A percentile compares a stretch with the other conserved stretches of the same genome.
phyloP scores from a whole-genome alignment of 257 asterid genomes.

The Solanum stenotomum region DNA sequence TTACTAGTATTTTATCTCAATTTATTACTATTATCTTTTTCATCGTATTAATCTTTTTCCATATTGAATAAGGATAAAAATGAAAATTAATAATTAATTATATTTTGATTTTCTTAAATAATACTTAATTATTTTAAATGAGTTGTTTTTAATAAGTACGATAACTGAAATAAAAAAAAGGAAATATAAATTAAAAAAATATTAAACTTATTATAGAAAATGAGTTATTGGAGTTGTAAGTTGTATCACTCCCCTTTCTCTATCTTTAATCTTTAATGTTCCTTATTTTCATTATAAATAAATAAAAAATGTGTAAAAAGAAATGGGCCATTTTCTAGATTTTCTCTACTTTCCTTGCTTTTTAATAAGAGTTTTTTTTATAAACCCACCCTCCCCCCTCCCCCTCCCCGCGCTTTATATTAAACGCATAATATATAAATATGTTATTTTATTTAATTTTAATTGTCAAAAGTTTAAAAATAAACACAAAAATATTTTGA shows the following conservation, averaged over 20 bases:
- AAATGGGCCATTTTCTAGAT: slow-evolving; percentile 44
- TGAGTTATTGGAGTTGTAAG: not conserved
- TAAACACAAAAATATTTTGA: not conserved
- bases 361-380: slow-evolving; percentile 13
- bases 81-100: not conserved
- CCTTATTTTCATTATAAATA: slow-evolving; percentile 7
- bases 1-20: not conserved
- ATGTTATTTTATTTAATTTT: not conserved
- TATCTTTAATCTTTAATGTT: slow-evolving; percentile 4
- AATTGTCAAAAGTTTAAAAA: not conserved
- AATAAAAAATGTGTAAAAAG: slow-evolving; percentile 23
- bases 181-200: not conserved
- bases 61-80: not conserved
- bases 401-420: not conserved
- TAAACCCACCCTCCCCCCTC: not conserved
- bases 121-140: not conserved
- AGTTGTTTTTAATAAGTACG: not conserved
- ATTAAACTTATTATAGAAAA: not conserved
- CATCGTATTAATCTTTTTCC: not conserved
- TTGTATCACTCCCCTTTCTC: not conserved
- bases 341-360: slow-evolving; percentile 62
- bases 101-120: not conserved
- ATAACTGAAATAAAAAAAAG: not conserved
- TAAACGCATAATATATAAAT: too few relatives aligned
- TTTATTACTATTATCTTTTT: not conserved